Percentiles rank a stretch among this genome's conserved stretches.
Evolutionary conservation across 2,329 filamentous ascomycete species (phyloP).

Genomic region (Pseudogymnoascus sp.): DNA sequence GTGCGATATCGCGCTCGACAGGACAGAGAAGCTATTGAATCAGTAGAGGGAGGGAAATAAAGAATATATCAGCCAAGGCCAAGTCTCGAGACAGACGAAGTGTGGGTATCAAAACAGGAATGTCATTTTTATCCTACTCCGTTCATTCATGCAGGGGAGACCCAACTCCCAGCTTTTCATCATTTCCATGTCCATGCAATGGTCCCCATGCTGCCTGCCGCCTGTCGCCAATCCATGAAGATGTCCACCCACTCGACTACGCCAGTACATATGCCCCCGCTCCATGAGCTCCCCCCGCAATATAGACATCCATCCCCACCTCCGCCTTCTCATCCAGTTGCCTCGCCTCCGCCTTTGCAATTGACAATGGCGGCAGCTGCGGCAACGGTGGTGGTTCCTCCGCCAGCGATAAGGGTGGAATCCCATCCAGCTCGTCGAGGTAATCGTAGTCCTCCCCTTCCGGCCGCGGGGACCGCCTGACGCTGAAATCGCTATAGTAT

Average conservation of each 20-base stretch:
- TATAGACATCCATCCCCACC: neutral
- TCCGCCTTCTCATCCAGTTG: constrained; percentile 24
- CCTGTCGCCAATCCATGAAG: neutral
- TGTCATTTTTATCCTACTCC: constrained; percentile 21
- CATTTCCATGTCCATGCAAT: neutral
- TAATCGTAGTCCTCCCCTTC: constrained; percentile 26
- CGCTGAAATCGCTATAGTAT: constrained; percentile 29
- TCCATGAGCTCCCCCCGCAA: neutral
- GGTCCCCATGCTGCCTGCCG: neutral
- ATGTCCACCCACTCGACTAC: neutral
- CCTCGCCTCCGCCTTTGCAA: constrained; percentile 23
- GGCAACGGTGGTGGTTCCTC: constrained; percentile 21
- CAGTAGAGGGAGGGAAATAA: neutral
- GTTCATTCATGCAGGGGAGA: neutral
- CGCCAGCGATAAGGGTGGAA: constrained; percentile 24
- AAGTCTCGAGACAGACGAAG: neutral
- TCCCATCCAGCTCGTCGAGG: constrained; percentile 29
- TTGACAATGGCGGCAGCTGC: constrained; percentile 13
- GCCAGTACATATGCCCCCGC: neutral
- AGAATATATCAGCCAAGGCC: neutral
- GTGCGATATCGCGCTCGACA: constrained; percentile 81
- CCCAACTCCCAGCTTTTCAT: neutral
- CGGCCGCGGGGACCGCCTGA: constrained; percentile 23
- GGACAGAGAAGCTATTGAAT: constrained; percentile 54
- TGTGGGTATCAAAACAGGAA: constrained; percentile 16